Base-by-base conservation (phyloP, 2,329 filamentous ascomycete species). In the Fusarium torulosum region DNA sequence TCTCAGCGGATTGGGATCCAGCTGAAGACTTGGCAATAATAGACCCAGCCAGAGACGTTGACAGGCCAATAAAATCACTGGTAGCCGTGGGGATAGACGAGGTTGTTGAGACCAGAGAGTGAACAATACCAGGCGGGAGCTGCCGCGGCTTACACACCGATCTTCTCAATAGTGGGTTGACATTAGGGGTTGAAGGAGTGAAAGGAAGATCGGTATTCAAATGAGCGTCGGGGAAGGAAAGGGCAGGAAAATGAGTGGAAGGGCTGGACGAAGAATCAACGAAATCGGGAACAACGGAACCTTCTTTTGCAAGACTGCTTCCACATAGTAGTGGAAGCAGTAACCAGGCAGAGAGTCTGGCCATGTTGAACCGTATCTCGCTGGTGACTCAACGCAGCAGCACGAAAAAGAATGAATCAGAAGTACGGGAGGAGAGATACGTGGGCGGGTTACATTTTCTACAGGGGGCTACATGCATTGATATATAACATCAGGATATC, bases 251-350 rank as follows among this genome's bases (percentile, higher is more conserved):
- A 67, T 27, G 63, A 67, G 49, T 50, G 63, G 50, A 52, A 54
- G 35, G 59, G 53, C 53, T 53, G 46, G 64, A 67, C 35, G 59
- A 50, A 67, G 63, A 67, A 49, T 63, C 29, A 67, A 67, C 23
- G 58, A 67, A 54, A 67, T 46, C 35, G 53, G 59, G 47, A 43
- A 29, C 23, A 67, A 67, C 64, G 15, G 63, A 55, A 67, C 64
- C 64, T 67, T 67, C 58, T 67, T 67, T 67, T 55, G 64, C 63
- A 60, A 67, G 33, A 47, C 64, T 38, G 42, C 59, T 52, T 25
- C 64, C 63, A 44, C 52, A 58, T 2, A 55, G 11, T 0, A 67
- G 55, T 46, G 64, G 63, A 43, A 67, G 53, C 53, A 67, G 53
- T 45, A 67, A 35, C 63, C 64, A 67, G 57, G 53, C 29, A 49